Percentiles rank a stretch among this genome's conserved stretches.
Conservation (phyloP, 176 grass and related monocot species). For the Oryza glumipatula region DNA sequence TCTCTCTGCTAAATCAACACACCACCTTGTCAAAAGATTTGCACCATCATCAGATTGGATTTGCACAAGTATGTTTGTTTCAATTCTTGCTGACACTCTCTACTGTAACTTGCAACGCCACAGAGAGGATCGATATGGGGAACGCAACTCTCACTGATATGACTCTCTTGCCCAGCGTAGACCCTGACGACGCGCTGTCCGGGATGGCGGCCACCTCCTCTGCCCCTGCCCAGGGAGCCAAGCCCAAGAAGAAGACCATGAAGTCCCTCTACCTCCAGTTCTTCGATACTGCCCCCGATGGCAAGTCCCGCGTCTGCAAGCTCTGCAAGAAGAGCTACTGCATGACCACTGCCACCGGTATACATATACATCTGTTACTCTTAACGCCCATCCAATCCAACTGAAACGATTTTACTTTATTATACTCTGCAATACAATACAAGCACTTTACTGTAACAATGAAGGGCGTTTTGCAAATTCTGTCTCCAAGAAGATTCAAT, state of each 20-base stretch:
- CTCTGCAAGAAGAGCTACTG: conserved; percentile 94
- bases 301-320: conserved; percentile 75
- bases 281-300: conserved; percentile 83
- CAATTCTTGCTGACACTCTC: neutral
- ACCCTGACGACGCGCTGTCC: conserved; percentile 33
- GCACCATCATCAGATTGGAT: neutral
- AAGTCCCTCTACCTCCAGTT: conserved; percentile 85
- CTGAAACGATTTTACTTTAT: no score
- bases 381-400: neutral
- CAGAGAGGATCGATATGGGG: conserved; percentile 43
- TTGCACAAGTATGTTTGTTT: neutral
- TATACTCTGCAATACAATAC: neutral
- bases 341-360: conserved; percentile 89
- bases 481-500: neutral
- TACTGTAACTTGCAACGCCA: neutral
- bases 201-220: conserved; percentile 32
- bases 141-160: conserved; percentile 64
- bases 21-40: neutral
- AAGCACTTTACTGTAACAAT: neutral
- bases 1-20: neutral
- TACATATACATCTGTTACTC: neutral
- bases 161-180: conserved; percentile 57
- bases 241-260: conserved; percentile 88
- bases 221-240: conserved; percentile 31
- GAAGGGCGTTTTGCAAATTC: neutral